These are phyloP conservation scores for Phytophthora quininea DNA, from an alignment of 352 stramenopile genomes.

Conservation along the genomic window DNA sequence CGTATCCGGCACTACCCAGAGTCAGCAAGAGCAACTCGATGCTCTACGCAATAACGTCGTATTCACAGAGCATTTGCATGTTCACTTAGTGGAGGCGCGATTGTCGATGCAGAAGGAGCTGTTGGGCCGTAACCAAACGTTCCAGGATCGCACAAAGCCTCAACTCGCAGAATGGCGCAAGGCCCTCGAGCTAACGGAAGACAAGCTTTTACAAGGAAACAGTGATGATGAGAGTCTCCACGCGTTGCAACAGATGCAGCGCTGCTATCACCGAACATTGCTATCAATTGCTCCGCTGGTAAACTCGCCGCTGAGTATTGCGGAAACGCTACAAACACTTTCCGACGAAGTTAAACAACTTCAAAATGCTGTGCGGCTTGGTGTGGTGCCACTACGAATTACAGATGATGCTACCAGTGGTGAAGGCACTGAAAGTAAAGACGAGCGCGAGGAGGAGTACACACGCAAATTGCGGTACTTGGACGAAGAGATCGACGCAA, in stretches of 20 bases:
- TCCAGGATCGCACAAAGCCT: slow-evolving; percentile 71
- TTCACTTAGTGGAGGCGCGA: slow-evolving; percentile 60
- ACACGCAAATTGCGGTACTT: slow-evolving; percentile 63
- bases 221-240: slow-evolving; percentile 68
- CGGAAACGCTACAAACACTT: slow-evolving; percentile 60
- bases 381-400: slow-evolving; percentile 43
- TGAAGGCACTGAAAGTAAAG: slow-evolving; percentile 26
- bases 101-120: slow-evolving; percentile 75
- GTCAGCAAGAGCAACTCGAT: slow-evolving; percentile 62
- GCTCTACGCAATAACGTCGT: slow-evolving; percentile 52
- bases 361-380: slow-evolving; percentile 53
- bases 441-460: slow-evolving; percentile 55
- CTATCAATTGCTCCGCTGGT: slow-evolving; percentile 65
- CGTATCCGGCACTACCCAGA: slow-evolving; percentile 40
- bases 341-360: slow-evolving; percentile 65
- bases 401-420: slow-evolving; percentile 9
- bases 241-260: slow-evolving; percentile 68
- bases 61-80: slow-evolving; percentile 61
- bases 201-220: slow-evolving; percentile 58
- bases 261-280: slow-evolving; percentile 64
- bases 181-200: slow-evolving; percentile 61
- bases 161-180: slow-evolving; percentile 74
- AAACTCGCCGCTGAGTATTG: slow-evolving; percentile 62
- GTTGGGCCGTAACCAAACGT: slow-evolving; percentile 67
- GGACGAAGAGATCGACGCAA: slow-evolving; percentile 70